Evolutionary conservation across 2,329 filamentous ascomycete genomes (phyloP).

Genomic region (Trichoderma aggressivum): DNA sequence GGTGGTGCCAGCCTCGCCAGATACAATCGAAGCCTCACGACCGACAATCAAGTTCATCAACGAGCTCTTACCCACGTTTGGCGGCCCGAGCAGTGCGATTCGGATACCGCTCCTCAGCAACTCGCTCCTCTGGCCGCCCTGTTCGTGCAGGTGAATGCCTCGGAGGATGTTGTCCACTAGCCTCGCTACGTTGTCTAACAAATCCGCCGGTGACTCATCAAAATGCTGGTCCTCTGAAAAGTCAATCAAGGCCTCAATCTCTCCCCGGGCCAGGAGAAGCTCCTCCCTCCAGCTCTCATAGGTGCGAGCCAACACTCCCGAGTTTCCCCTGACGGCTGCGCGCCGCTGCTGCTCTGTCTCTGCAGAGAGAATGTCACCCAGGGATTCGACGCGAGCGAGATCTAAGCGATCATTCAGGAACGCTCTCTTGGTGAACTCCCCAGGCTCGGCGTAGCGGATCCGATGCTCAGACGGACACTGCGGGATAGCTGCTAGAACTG

Average conservation of each 20-base stretch:
- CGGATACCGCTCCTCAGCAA: conserved; percentile 80
- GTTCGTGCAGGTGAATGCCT: conserved; percentile 66
- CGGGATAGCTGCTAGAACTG: conserved; percentile 76
- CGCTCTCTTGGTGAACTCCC: conserved; percentile 90
- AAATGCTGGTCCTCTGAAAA: conserved; percentile 98
- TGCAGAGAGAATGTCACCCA: conserved; percentile 60
- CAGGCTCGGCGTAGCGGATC: conserved; percentile 87
- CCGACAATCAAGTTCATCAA: conserved; percentile 87
- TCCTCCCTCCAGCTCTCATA: conserved; percentile 82
- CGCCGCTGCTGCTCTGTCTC: conserved; percentile 92
- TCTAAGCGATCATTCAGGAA: conserved; percentile 85
- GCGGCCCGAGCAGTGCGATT: conserved; percentile 82
- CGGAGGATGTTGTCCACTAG: conserved; percentile 61
- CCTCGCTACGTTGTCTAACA: conserved; percentile 65
- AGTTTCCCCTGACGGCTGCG: conserved; percentile 75
- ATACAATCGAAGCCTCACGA: conserved; percentile 92
- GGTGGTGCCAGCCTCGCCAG: conserved; percentile 87
- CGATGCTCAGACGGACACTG: conserved; percentile 36
- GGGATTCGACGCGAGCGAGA: conserved; percentile 74
- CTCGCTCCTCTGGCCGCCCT: conserved; percentile 77
- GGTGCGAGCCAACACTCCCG: conserved; percentile 63
- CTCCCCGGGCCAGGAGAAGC: conserved; percentile 77
- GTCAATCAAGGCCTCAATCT: conserved; percentile 93
- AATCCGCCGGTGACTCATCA: conserved; percentile 73
- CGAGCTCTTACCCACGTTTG: conserved; percentile 94